Evolutionary conservation across 352 stramenopile genomes (phyloP).

Genomic region (Pythium angustatum): DNA sequence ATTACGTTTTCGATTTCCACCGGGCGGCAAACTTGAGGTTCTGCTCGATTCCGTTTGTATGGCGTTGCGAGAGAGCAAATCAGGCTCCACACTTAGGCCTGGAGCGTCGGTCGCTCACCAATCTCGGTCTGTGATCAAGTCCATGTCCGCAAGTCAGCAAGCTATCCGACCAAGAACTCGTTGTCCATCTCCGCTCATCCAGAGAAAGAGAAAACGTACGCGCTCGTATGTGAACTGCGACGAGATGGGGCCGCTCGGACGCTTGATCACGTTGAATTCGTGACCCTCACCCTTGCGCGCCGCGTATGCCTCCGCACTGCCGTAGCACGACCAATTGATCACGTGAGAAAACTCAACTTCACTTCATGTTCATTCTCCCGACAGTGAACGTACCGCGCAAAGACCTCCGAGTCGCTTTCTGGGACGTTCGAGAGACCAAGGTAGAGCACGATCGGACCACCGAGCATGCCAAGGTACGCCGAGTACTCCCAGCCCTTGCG

Average conservation of each 20-base stretch:
- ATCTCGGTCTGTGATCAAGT: constrained; percentile 40
- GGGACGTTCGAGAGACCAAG: constrained; percentile 77
- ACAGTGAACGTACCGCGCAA: constrained; percentile 50
- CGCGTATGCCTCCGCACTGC: constrained; percentile 58
- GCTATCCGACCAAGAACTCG: neutral
- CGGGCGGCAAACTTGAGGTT: no score
- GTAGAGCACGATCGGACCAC: constrained; percentile 69
- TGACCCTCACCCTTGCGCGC: constrained; percentile 48
- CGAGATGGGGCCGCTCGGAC: constrained; percentile 44
- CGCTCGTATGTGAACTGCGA: constrained; percentile 55
- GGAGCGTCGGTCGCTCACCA: constrained; percentile 59
- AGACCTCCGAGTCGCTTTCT: constrained; percentile 84
- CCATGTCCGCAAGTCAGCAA: neutral
- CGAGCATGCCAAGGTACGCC: constrained; percentile 73
- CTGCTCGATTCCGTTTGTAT: neutral
- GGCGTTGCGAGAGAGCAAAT: neutral
- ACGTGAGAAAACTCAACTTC: neutral
- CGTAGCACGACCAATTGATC: no score
- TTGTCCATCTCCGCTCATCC: no score
- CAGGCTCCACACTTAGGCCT: constrained; percentile 14
- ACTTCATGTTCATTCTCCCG: neutral
- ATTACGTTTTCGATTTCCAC: constrained; percentile 19
- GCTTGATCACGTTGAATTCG: constrained; percentile 45
- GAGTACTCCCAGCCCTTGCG: constrained; percentile 87
- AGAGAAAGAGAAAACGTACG: constrained; percentile 31